These are phyloP conservation scores for Tympanopsis confertula DNA, from an alignment of 2,329 filamentous ascomycete species.

Conservation along the genomic window DNA sequence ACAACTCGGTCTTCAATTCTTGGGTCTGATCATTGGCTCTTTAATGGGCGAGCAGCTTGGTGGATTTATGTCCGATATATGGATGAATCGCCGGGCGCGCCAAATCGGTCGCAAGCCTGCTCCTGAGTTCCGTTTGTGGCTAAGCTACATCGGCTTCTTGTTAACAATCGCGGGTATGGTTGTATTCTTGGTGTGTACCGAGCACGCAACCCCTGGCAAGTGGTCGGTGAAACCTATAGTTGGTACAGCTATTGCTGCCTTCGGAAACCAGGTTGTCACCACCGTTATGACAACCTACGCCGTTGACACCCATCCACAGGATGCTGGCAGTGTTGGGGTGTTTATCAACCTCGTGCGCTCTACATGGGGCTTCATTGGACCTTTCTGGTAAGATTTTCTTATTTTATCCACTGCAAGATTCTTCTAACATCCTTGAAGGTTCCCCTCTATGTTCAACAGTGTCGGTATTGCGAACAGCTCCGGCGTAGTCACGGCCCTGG, in stretches of 20 bases:
- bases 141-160: conserved; percentile 38
- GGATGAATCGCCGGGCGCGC: conserved; percentile 30
- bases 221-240: conserved; percentile 47
- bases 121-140: conserved; percentile 44
- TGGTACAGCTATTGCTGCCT: conserved; percentile 35
- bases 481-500: neutral
- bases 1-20: conserved; percentile 44
- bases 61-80: conserved; percentile 38
- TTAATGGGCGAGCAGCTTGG: conserved; percentile 46
- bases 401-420: conserved; percentile 22
- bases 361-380: conserved; percentile 37
- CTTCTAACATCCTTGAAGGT: neutral
- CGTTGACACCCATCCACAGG: conserved; percentile 41
- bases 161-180: conserved; percentile 38
- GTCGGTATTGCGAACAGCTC: neutral
- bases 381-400: conserved; percentile 24
- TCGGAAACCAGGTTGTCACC: conserved; percentile 48
- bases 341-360: conserved; percentile 45
- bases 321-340: conserved; percentile 40
- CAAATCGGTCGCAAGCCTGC: conserved; percentile 16
- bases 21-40: conserved; percentile 42
- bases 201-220: conserved; percentile 23
- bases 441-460: neutral
- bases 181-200: conserved; percentile 38
- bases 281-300: conserved; percentile 49